Evolutionary conservation across 345 rosid species (phyloP).

Genomic region (Atalantia buxifolia): DNA sequence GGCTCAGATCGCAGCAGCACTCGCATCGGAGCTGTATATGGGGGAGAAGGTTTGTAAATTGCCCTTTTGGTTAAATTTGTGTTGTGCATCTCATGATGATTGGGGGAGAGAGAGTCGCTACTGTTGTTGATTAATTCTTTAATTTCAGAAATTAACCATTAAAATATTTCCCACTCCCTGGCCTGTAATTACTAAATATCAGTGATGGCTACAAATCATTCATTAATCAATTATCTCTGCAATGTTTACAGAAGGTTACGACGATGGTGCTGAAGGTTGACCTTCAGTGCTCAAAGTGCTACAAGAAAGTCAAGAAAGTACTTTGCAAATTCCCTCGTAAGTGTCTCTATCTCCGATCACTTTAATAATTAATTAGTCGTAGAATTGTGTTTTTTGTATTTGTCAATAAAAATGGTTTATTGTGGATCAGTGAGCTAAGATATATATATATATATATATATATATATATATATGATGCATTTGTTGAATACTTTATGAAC

Average conservation of each 20-base stretch:
- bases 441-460: not conserved
- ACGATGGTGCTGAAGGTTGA: constrained; percentile 67
- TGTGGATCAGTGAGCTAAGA: constrained; percentile 31
- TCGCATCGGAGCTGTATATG: constrained; percentile 13
- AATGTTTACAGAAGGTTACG: constrained; percentile 42
- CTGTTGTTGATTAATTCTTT: not conserved
- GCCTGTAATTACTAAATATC: not conserved
- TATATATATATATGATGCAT: too few relatives aligned
- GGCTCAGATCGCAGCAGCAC: not conserved
- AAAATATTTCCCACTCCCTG: not conserved
- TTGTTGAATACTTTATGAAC: constrained; percentile 32
- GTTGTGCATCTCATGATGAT: too few relatives aligned
- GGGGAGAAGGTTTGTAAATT: constrained; percentile 23
- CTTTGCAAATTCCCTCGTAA: constrained; percentile 73
- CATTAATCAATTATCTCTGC: not conserved
- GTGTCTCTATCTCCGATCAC: constrained; percentile 17
- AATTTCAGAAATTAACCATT: not conserved
- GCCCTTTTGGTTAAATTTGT: not conserved
- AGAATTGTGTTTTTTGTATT: not conserved
- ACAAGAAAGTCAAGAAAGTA: constrained; percentile 66
- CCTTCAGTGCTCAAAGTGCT: constrained; percentile 64
- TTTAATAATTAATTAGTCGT: not conserved
- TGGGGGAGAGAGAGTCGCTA: too few relatives aligned
- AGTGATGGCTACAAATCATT: not conserved
- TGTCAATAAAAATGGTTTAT: not conserved